A percentile compares a stretch with the other conserved stretches of the same genome.
Conservation (phyloP, 1,139 yeast genomes). For the Suhomyces bokatorum region DNA sequence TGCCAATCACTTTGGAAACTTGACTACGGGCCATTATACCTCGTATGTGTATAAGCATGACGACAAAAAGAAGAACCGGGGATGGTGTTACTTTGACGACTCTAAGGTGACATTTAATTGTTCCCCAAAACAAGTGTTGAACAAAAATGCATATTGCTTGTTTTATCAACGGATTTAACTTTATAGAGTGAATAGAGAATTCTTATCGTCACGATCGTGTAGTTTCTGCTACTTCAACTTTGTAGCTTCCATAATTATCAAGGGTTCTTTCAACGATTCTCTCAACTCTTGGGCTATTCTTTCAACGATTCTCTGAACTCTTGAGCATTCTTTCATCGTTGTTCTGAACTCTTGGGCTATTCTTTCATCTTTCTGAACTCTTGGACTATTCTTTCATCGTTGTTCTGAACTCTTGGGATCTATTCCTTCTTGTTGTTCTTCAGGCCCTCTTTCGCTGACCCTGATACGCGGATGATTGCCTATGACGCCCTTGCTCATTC, state of each 20-base stretch:
- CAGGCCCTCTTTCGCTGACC: slow-evolving; percentile 26
- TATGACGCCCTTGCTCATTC: slow-evolving; percentile 60
- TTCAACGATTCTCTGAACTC: too few species aligned
- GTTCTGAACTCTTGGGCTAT: too few species aligned
- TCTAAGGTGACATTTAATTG: slow-evolving; percentile 51
- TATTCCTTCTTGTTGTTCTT: background rate
- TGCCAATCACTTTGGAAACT: slow-evolving; percentile 81
- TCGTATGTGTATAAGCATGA: slow-evolving; percentile 68
- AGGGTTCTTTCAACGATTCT: too few species aligned
- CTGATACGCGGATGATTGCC: slow-evolving; percentile 45
- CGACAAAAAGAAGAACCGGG: slow-evolving; percentile 35
- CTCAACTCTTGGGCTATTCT: too few species aligned
- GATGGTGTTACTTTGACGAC: slow-evolving; percentile 82
- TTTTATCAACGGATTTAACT: slow-evolving; percentile 53
- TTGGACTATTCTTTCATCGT: too few species aligned
- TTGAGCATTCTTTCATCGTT: too few species aligned
- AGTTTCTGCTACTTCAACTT: background rate
- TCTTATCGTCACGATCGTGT: too few species aligned
- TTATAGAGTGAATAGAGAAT: background rate
- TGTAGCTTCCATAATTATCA: background rate
- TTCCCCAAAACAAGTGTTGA: slow-evolving; percentile 47
- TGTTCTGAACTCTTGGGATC: too few species aligned
- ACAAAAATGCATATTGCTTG: slow-evolving; percentile 72
- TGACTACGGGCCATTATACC: slow-evolving; percentile 92
- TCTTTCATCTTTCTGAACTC: too few species aligned